A percentile compares a stretch with the other conserved stretches of the same genome.
Conservation (phyloP, 1,139 yeast genomes). For the Kodamaea arcana region DNA sequence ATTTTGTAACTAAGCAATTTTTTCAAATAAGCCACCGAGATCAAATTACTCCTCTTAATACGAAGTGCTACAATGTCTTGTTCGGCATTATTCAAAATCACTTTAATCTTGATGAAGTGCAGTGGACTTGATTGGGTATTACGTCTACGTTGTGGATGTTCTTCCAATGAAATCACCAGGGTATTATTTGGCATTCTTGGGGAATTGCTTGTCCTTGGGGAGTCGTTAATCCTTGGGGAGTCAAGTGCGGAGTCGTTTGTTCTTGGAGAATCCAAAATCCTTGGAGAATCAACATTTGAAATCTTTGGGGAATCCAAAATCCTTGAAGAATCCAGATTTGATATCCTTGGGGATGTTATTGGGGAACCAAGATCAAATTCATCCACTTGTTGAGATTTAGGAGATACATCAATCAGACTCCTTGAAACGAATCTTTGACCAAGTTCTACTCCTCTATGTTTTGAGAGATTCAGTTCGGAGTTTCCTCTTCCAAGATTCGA, state of each 20-base stretch:
- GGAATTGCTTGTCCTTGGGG: too few relatives aligned
- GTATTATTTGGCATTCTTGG: neutral
- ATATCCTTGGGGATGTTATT: neutral
- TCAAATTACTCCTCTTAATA: constrained; percentile 23
- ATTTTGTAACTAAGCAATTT: constrained; percentile 30
- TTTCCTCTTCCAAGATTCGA: too few relatives aligned
- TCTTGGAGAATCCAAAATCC: neutral
- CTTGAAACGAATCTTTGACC: neutral
- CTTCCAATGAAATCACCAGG: neutral
- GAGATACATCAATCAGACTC: too few relatives aligned
- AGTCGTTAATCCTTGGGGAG: neutral
- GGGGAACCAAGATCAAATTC: neutral
- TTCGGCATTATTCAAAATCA: constrained; percentile 27
- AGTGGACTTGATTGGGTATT: neutral
- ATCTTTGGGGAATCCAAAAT: neutral
- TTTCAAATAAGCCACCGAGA: constrained; percentile 29
- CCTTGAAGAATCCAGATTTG: neutral
- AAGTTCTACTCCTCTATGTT: neutral
- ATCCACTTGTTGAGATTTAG: too few relatives aligned
- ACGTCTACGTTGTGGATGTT: neutral
- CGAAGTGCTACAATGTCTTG: constrained; percentile 32
- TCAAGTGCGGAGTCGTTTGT: neutral
- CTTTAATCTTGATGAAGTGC: constrained; percentile 27
- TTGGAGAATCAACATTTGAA: neutral
- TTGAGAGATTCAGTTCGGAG: neutral